These are phyloP conservation scores for Pseudopyrenochaeta lycopersici DNA, from an alignment of 2,329 filamentous ascomycete species.

Conservation along the genomic window DNA sequence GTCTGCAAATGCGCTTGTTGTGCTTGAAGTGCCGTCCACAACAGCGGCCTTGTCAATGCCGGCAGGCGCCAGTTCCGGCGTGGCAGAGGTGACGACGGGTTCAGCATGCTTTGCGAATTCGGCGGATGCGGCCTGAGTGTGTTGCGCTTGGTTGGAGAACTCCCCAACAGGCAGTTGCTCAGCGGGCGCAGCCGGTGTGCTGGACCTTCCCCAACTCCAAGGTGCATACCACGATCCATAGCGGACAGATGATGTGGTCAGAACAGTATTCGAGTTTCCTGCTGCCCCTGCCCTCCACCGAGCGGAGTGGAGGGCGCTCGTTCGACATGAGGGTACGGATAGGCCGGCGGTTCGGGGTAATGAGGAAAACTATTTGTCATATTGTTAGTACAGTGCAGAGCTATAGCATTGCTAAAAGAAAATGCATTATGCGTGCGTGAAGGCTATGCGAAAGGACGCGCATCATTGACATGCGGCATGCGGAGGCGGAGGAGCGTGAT, in stretches of 20 bases:
- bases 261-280: constrained; percentile 22
- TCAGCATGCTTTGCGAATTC: constrained; percentile 19
- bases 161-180: constrained; percentile 29
- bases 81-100: constrained; percentile 38
- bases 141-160: constrained; percentile 23
- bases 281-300: constrained; percentile 36
- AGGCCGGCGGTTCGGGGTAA: constrained; percentile 32
- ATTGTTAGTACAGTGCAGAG: constrained; percentile 14
- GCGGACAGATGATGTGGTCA: constrained; percentile 35
- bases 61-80: constrained; percentile 47
- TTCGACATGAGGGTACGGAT: constrained; percentile 29
- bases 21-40: constrained; percentile 32
- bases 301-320: constrained; percentile 34
- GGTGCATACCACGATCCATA: constrained; percentile 47
- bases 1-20: constrained; percentile 12
- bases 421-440: background rate
- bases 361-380: constrained; percentile 42
- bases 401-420: background rate
- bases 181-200: constrained; percentile 24
- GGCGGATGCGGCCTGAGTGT: too few species aligned
- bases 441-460: background rate
- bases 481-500: background rate
- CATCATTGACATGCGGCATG: constrained; percentile 13
- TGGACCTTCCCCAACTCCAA: constrained; percentile 45
- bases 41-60: constrained; percentile 42